Evolutionary conservation across 768 basidiomycete species (phyloP), one percentile per base, ranked within the genome.

Genomic region (Suillus hirtellus): DNA sequence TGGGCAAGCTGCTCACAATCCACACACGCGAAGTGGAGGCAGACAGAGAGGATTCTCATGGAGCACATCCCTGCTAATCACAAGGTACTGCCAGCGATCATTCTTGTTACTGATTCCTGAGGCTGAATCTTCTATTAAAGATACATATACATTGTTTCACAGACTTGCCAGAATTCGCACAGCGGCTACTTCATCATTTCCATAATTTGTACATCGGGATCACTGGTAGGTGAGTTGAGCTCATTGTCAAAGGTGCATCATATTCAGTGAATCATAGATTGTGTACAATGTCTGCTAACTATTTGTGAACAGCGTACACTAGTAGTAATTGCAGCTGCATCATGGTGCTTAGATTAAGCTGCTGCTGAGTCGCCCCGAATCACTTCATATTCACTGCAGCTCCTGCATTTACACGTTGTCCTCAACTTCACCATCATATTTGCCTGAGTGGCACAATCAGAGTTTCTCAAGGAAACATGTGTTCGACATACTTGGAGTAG

Each of bases 81-180:
- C 71, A 85, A 79, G 68, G 91, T 89, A 34, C 1, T 9, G 24
- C 27, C 17, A 31, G 49, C 8, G 49, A 15, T 31, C 53, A 34
- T 17, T 21, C 11, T 21, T 46, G 31, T 47, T 34, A 10, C 47
- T 21, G 27, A 31, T 37, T 59, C 34, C 49, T 15, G 34, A 31
- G 35, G 15, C 58, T 37, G 6, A 12, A 46, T 17, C 24, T 38
- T 43, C 27, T 35, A 10, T 37, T 3, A 43, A 64, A 92, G 88
- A 88, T 95, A 35, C 93, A 95, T 69, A 80, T 96, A 5, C 94
- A 95, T 67, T 96, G 93, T 71, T 95, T 91, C 74, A 94, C 93
- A 1, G 93, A 95, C 72, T 80, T 88, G 0, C 91, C 91, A 1
- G 86, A 79, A 21, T 89, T 94, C 66, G 93, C 89, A 0, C 79